phyloP scores from a whole-genome alignment of 2,329 filamentous ascomycete genomes.

The Pseudonectria foliicola region DNA sequence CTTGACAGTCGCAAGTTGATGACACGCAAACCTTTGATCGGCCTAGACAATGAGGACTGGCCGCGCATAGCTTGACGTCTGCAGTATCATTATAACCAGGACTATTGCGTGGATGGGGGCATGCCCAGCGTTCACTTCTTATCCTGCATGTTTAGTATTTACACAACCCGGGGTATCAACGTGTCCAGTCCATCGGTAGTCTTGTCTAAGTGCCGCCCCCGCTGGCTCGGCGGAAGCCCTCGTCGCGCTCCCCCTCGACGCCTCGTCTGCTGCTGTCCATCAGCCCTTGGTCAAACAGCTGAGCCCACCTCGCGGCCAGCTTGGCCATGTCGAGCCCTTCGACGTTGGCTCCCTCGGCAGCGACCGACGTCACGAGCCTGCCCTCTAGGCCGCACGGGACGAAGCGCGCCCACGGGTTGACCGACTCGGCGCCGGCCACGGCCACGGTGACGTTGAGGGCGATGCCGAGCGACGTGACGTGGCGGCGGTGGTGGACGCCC shows the following conservation, averaged over 20 bases:
- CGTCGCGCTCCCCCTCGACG: conserved; percentile 11
- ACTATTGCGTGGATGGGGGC: too few relatives aligned
- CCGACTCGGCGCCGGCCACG: conserved; percentile 26
- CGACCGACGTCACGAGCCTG: conserved; percentile 70
- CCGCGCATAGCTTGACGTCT: too few relatives aligned
- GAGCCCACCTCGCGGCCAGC: conserved; percentile 27
- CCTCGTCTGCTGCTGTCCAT: conserved; percentile 19
- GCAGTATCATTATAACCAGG: too few relatives aligned
- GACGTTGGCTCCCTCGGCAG: conserved; percentile 38
- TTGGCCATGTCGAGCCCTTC: conserved; percentile 13
- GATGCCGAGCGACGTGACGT: conserved; percentile 78
- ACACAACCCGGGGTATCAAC: too few relatives aligned
- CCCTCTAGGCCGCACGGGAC: conserved; percentile 84
- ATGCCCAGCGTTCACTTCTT: too few relatives aligned
- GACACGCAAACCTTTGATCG: too few relatives aligned
- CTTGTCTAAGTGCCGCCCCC: too few relatives aligned
- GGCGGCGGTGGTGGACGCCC: conserved; percentile 81
- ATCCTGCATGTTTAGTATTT: too few relatives aligned
- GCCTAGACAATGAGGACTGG: too few relatives aligned
- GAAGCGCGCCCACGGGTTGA: conserved; percentile 61
- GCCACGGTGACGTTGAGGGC: conserved; percentile 71
- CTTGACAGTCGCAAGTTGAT: too few relatives aligned
- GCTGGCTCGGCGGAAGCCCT: conserved; percentile 5
- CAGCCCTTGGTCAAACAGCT: conserved; percentile 28
- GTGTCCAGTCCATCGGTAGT: too few relatives aligned